These are phyloP conservation scores for Ustilago nuda DNA, from an alignment of 1,284 basidiomycete genomes.

Conservation along the genomic window DNA sequence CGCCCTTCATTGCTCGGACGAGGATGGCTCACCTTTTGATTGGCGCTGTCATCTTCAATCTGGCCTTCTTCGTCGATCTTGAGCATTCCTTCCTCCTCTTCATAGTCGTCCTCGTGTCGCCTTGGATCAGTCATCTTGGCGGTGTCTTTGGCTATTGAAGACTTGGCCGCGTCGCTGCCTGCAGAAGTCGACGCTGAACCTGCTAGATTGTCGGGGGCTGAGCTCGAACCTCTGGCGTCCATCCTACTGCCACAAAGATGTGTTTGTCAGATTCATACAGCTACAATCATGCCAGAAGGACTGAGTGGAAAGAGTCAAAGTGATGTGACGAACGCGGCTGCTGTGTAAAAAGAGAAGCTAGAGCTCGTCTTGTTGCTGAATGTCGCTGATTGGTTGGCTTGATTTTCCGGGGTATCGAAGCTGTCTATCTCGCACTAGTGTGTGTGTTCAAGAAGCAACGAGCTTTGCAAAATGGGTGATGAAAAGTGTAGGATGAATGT, in stretches of 20 bases:
- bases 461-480: neutral
- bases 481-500: conserved; percentile 12
- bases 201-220: neutral
- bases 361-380: neutral
- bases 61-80: conserved; percentile 51
- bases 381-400: neutral
- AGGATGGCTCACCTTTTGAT: conserved; percentile 40
- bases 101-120: conserved; percentile 35
- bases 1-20: conserved; percentile 23
- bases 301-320: neutral
- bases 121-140: conserved; percentile 11
- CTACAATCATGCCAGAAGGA: neutral
- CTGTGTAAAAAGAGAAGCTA: neutral
- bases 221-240: conserved; percentile 12
- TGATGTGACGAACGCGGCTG: neutral
- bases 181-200: conserved; percentile 1
- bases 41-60: conserved; percentile 40
- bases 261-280: neutral
- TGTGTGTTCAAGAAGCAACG: neutral
- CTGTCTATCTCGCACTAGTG: conserved; percentile 1
- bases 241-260: conserved; percentile 2
- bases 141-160: conserved; percentile 3
- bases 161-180: neutral
- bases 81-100: conserved; percentile 55
- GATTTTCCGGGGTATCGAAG: conserved; percentile 3